Percentiles rank a stretch among this genome's conserved stretches.
These are phyloP conservation scores for Calonectria hongkongensis DNA, from an alignment of 2,329 filamentous ascomycete species.

Conservation along the genomic window DNA sequence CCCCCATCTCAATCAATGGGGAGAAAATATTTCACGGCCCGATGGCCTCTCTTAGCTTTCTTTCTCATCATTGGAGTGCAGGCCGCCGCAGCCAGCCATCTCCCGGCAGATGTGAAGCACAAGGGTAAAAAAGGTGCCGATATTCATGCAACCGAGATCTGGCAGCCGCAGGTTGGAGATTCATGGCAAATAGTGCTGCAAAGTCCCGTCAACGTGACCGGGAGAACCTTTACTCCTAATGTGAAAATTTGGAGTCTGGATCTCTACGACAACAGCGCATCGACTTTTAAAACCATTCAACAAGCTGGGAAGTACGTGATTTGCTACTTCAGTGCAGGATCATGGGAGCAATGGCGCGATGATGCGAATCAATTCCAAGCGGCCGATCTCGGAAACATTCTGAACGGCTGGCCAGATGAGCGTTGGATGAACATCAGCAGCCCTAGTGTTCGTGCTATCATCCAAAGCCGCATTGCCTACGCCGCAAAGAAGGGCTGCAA, in stretches of 20 bases:
- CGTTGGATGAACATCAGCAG: constrained; percentile 78
- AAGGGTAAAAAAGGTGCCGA: not conserved
- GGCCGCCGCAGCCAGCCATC: not conserved
- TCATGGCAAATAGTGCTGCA: constrained; percentile 79
- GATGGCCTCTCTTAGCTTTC: not conserved
- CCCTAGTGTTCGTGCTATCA: constrained; percentile 76
- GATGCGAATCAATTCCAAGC: constrained; percentile 74
- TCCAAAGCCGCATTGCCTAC: constrained; percentile 75
- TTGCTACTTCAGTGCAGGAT: constrained; percentile 85
- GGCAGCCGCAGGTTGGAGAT: constrained; percentile 71
- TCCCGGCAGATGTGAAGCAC: not conserved
- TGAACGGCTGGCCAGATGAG: constrained; percentile 81
- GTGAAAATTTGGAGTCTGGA: constrained; percentile 70
- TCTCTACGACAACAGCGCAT: constrained; percentile 72
- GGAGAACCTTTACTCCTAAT: constrained; percentile 62
- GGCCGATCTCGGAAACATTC: constrained; percentile 73
- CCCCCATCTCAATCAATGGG: not conserved
- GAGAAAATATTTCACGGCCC: not conserved
- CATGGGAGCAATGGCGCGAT: constrained; percentile 77
- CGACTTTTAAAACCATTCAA: constrained; percentile 72
- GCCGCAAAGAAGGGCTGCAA: constrained; percentile 80
- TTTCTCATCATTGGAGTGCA: not conserved
- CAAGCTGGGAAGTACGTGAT: constrained; percentile 77
- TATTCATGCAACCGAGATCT: constrained; percentile 54
- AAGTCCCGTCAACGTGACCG: constrained; percentile 64